Evolutionary conservation across 176 grass and related monocot genomes (phyloP).

Genomic region (Neostapfia colusana): DNA sequence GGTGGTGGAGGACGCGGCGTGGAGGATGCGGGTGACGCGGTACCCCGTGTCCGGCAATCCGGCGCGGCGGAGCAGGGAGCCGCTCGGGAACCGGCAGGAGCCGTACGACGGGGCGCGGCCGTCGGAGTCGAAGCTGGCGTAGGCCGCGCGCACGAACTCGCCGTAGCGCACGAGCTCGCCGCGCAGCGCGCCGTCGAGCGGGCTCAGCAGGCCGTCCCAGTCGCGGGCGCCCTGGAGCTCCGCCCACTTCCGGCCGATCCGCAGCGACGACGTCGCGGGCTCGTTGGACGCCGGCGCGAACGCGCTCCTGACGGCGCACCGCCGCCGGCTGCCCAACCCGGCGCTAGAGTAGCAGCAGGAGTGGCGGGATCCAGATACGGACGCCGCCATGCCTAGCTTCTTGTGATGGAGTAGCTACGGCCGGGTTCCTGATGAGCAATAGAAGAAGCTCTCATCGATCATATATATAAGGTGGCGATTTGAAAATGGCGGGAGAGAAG

Average conservation of each 20-base stretch:
- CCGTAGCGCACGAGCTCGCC: constrained; percentile 60
- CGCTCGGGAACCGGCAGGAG: constrained; percentile 43
- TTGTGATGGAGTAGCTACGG: background rate
- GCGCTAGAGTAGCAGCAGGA: constrained; percentile 20
- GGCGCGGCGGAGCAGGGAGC: constrained; percentile 41
- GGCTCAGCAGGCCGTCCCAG: constrained; percentile 55
- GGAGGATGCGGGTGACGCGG: constrained; percentile 44
- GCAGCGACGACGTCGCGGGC: background rate
- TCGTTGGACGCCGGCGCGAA: background rate
- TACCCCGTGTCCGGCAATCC: constrained; percentile 41
- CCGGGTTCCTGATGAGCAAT: background rate
- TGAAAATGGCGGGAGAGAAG: constrained; percentile 47
- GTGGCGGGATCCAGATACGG: constrained; percentile 27
- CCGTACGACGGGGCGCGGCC: constrained; percentile 37
- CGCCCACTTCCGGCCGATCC: constrained; percentile 45
- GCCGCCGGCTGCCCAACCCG: background rate
- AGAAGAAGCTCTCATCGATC: background rate
- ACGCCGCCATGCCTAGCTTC: constrained; percentile 23
- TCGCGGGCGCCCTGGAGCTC: constrained; percentile 51
- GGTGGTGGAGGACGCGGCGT: constrained; percentile 23
- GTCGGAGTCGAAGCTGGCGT: constrained; percentile 49
- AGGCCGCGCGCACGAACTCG: constrained; percentile 46
- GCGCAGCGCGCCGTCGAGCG: constrained; percentile 47
- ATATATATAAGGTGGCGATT: constrained; percentile 9
- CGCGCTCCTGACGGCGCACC: constrained; percentile 5